A percentile compares a stretch with the other conserved stretches of the same genome.
Evolutionary conservation across 2,329 filamentous ascomycete species (phyloP).

Genomic region (Blumeriella jaapii): DNA sequence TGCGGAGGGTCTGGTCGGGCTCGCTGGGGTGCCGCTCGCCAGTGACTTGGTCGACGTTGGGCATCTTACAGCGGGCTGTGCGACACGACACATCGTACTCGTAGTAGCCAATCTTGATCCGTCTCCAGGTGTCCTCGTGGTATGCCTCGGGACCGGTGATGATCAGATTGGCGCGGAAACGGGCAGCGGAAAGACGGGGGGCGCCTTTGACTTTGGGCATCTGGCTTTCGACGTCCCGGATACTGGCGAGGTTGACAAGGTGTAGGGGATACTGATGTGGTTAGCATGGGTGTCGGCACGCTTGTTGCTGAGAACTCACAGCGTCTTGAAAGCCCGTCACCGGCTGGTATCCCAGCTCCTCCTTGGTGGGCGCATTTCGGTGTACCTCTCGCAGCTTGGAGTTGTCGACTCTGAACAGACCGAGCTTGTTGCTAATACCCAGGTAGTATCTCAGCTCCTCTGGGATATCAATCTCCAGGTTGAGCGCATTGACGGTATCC

Average conservation of each 20-base stretch:
- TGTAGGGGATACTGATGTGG: conserved; percentile 55
- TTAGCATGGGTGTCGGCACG: conserved; percentile 10
- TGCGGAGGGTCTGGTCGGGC: conserved; percentile 47
- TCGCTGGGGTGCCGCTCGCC: conserved; percentile 32
- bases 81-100: conserved; percentile 51
- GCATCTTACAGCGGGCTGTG: conserved; percentile 58
- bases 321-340: conserved; percentile 59
- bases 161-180: conserved; percentile 65
- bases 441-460: conserved; percentile 52
- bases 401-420: conserved; percentile 57
- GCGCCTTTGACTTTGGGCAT: conserved; percentile 39
- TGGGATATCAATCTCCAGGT: conserved; percentile 47
- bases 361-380: conserved; percentile 45
- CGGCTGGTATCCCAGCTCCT: conserved; percentile 50
- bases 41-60: conserved; percentile 51
- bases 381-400: conserved; percentile 44
- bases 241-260: conserved; percentile 52
- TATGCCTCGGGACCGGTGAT: conserved; percentile 52
- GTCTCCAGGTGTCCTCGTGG: conserved; percentile 60
- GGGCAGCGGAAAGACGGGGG: conserved; percentile 44
- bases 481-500: conserved; percentile 42
- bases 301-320: conserved; percentile 33
- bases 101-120: conserved; percentile 39
- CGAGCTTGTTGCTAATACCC: conserved; percentile 53
- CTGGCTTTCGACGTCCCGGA: conserved; percentile 46